Percentiles rank a stretch among this genome's conserved stretches.
These are phyloP conservation scores for Ceratocystis alfenasii DNA, from an alignment of 2,329 filamentous ascomycete genomes.

Conservation along the genomic window DNA sequence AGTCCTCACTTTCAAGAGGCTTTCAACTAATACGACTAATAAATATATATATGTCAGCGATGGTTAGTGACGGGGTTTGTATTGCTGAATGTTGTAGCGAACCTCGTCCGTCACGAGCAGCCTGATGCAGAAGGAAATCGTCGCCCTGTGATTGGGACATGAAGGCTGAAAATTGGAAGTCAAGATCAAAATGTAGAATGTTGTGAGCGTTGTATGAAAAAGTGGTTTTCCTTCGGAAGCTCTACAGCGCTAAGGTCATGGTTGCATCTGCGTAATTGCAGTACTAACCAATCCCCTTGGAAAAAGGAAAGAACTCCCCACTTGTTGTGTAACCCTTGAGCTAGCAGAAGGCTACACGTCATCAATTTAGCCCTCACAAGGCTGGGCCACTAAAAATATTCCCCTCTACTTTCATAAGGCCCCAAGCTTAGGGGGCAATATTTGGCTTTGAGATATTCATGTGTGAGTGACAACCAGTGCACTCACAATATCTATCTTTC, in stretches of 20 bases:
- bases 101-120: constrained; percentile 76
- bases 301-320: too few species aligned
- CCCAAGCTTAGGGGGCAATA: too few species aligned
- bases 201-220: not conserved
- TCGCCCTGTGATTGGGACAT: constrained; percentile 30
- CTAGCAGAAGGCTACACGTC: not conserved
- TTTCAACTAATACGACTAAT: constrained; percentile 11
- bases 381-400: not conserved
- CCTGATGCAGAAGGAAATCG: constrained; percentile 77
- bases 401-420: not conserved
- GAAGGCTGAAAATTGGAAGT: not conserved
- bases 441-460: not conserved
- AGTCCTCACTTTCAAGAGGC: constrained; percentile 14
- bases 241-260: not conserved
- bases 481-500: not conserved
- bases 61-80: not conserved
- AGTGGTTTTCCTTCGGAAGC: not conserved
- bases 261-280: too few species aligned
- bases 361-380: not conserved
- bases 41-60: not conserved
- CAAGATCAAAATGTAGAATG: not conserved
- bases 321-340: constrained; percentile 7
- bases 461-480: not conserved
- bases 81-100: constrained; percentile 27
- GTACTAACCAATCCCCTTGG: too few species aligned